Evolutionary conservation across 2,329 filamentous ascomycete genomes (phyloP).

Genomic region (Arthroderma sp.): DNA sequence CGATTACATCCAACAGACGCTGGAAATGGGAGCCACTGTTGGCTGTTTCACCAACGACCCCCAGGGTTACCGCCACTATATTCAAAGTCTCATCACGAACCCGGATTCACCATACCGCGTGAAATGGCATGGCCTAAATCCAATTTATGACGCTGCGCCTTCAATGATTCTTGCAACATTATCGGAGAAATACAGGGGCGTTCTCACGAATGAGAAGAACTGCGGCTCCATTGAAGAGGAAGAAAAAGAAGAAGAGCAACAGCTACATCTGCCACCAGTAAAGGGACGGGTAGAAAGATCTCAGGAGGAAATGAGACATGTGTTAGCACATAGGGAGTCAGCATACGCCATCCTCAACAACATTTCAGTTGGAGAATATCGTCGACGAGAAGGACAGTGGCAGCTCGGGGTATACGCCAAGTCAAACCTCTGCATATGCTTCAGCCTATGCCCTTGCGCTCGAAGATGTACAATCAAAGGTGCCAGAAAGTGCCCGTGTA

Average conservation of each 20-base stretch:
- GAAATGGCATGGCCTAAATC: conserved; percentile 20
- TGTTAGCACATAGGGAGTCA: conserved; percentile 20
- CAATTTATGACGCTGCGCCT: conserved; percentile 19
- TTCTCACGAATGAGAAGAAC: conserved; percentile 9
- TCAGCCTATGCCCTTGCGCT: conserved; percentile 20
- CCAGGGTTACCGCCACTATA: conserved; percentile 19
- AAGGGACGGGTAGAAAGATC: conserved; percentile 1
- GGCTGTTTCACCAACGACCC: conserved; percentile 15
- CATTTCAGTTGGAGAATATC: conserved; percentile 22
- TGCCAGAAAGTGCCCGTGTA: conserved; percentile 23
- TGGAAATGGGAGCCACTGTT: conserved; percentile 9
- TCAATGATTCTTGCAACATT: conserved; percentile 18
- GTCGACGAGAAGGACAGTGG: conserved; percentile 16
- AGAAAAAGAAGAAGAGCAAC: conserved; percentile 3
- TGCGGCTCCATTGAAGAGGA: neutral
- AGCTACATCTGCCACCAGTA: neutral
- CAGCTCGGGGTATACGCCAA: conserved; percentile 17
- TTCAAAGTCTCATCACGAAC: conserved; percentile 14
- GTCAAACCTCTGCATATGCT: conserved; percentile 25
- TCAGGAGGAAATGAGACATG: conserved; percentile 11
- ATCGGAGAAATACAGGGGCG: conserved; percentile 25
- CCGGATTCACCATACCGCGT: conserved; percentile 13
- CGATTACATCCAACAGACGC: conserved; percentile 16
- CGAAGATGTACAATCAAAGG: conserved; percentile 20
- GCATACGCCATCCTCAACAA: conserved; percentile 23